Conservation (phyloP, 768 basidiomycete species). For the Amylocystis lapponica region DNA sequence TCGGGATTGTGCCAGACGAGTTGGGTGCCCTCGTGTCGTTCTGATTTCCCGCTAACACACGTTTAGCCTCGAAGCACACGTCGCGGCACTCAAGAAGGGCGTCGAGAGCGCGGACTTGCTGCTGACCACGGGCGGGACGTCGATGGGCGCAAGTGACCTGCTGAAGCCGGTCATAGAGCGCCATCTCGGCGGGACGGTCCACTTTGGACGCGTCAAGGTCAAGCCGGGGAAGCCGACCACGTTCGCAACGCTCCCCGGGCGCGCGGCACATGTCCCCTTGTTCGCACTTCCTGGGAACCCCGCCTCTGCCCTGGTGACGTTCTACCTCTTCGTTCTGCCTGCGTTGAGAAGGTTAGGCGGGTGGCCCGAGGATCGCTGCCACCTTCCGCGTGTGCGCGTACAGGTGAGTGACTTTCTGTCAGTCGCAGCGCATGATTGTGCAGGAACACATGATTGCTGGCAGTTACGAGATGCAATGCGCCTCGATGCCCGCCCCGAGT, state of each 20-base stretch:
- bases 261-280: conserved; percentile 43
- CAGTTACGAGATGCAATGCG: conserved; percentile 58
- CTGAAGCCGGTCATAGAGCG: conserved; percentile 87
- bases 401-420: conserved; percentile 39
- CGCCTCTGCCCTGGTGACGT: conserved; percentile 81
- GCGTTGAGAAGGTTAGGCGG: conserved; percentile 70
- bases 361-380: conserved; percentile 45
- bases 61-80: conserved; percentile 50
- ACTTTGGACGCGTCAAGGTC: conserved; percentile 81
- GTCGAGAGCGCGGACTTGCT: conserved; percentile 65
- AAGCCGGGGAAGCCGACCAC: conserved; percentile 82
- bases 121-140: conserved; percentile 84
- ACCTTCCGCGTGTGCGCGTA: conserved; percentile 58
- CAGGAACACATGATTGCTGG: not conserved
- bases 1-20: conserved; percentile 78
- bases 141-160: conserved; percentile 85
- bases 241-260: conserved; percentile 67
- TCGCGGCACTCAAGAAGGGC: conserved; percentile 49
- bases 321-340: conserved; percentile 80
- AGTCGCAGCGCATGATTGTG: not conserved
- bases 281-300: conserved; percentile 91
- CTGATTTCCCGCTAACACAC: not conserved
- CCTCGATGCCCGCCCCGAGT: conserved; percentile 73
- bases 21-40: conserved; percentile 27
- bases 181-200: conserved; percentile 66